Evolutionary conservation across 2,329 filamentous ascomycete species (phyloP).

Genomic region (Trichoderma simmonsii): DNA sequence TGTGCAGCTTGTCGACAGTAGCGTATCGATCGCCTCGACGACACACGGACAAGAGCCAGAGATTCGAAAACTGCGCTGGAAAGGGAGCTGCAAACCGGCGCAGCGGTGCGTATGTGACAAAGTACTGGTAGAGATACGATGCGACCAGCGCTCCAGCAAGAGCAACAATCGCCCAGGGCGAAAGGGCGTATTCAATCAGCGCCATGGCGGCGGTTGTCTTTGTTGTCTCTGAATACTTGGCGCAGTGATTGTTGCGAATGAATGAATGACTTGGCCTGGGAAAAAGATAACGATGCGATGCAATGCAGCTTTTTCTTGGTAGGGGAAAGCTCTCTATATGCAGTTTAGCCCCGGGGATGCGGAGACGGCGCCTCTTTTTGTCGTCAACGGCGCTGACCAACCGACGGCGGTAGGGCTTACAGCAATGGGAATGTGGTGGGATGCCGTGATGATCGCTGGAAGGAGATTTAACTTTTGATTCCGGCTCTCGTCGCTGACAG

Average conservation of each 20-base stretch:
- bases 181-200: constrained; percentile 32
- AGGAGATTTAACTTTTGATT: background rate
- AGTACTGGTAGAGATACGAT: constrained; percentile 59
- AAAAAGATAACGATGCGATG: background rate
- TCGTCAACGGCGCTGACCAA: background rate
- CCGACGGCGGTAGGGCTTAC: background rate
- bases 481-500: background rate
- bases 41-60: constrained; percentile 71
- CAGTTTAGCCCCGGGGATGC: background rate
- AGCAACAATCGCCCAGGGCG: constrained; percentile 45
- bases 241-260: background rate
- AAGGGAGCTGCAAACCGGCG: constrained; percentile 60
- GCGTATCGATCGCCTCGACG: constrained; percentile 64
- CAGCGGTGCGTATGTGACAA: constrained; percentile 51
- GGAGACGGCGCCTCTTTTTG: constrained; percentile 3
- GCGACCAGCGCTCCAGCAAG: constrained; percentile 46
- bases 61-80: constrained; percentile 64
- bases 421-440: background rate
- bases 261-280: background rate
- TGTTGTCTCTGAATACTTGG: background rate
- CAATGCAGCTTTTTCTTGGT: background rate
- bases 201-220: constrained; percentile 26
- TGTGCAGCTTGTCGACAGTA: constrained; percentile 68
- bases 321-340: background rate
- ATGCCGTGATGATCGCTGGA: background rate